Evolutionary conservation across 1,139 yeast genomes (phyloP).

Genomic region (Blastobotrys elegans): DNA sequence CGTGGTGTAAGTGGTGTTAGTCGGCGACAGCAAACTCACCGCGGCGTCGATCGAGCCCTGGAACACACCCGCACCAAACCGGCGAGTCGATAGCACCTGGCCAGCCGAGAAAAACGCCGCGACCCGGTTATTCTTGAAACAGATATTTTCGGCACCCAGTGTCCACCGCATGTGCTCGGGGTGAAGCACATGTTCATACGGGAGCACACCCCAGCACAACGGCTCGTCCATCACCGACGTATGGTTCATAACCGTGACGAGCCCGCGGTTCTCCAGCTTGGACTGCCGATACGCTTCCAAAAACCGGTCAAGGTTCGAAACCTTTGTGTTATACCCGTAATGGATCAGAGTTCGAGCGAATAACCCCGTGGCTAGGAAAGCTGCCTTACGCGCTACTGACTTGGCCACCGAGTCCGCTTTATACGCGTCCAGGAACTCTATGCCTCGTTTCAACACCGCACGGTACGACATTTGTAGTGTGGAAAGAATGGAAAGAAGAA

Average conservation of each 20-base stretch:
- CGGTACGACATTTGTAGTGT: slow-evolving; percentile 56
- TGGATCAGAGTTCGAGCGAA: slow-evolving; percentile 60
- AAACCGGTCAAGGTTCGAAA: slow-evolving; percentile 58
- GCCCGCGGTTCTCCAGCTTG: slow-evolving; percentile 61
- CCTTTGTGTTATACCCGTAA: slow-evolving; percentile 55
- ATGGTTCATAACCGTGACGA: slow-evolving; percentile 91
- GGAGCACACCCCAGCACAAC: slow-evolving; percentile 79
- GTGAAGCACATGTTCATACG: slow-evolving; percentile 53
- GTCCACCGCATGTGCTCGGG: slow-evolving; percentile 85
- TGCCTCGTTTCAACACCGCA: slow-evolving; percentile 70
- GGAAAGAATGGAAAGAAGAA: not conserved
- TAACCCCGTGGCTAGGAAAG: slow-evolving; percentile 63
- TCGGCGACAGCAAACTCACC: slow-evolving; percentile 60
- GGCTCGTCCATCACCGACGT: slow-evolving; percentile 96
- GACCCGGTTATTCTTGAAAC: slow-evolving; percentile 48
- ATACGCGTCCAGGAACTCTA: slow-evolving; percentile 58
- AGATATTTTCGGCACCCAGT: slow-evolving; percentile 85
- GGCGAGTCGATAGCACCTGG: slow-evolving; percentile 73
- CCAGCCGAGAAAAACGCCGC: slow-evolving; percentile 71
- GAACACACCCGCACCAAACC: slow-evolving; percentile 92
- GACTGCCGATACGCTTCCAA: slow-evolving; percentile 61
- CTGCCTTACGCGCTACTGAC: slow-evolving; percentile 64
- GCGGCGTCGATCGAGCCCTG: slow-evolving; percentile 90
- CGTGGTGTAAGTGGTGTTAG: not conserved
- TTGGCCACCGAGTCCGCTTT: slow-evolving; percentile 58